Conservation (phyloP, 345 rosid species). For the Schrenkiella parvula region DNA sequence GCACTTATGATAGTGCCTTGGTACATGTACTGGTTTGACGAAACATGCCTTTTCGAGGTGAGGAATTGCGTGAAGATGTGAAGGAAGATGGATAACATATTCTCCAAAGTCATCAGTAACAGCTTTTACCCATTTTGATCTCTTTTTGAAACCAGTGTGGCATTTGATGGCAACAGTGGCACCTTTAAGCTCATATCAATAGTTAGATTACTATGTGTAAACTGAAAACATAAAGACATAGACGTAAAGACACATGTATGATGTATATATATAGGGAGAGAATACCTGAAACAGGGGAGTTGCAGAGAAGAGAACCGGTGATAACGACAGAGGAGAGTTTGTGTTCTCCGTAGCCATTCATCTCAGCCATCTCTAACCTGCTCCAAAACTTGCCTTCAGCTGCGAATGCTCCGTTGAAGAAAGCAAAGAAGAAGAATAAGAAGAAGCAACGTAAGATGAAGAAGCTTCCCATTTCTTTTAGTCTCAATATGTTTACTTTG, state of each 20-base stretch:
- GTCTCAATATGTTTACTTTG: slow-evolving; percentile 2
- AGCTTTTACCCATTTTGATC: slow-evolving; percentile 25
- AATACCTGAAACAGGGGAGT: slow-evolving; percentile 31
- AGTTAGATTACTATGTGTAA: background rate
- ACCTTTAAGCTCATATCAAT: slow-evolving; percentile 4
- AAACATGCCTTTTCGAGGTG: slow-evolving; percentile 29
- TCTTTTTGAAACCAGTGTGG: slow-evolving; percentile 9
- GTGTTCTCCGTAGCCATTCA: slow-evolving; percentile 36
- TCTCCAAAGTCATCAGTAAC: slow-evolving; percentile 34
- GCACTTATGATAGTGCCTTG: slow-evolving; percentile 5
- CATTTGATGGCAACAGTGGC: slow-evolving; percentile 31
- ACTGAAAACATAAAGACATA: background rate
- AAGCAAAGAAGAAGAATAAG: slow-evolving; percentile 13
- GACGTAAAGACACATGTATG: background rate
- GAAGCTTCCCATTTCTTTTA: slow-evolving; percentile 14
- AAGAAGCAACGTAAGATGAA: slow-evolving; percentile 19
- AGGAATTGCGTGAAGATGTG: slow-evolving; percentile 33
- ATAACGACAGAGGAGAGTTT: slow-evolving; percentile 35
- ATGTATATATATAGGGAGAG: background rate
- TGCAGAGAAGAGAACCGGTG: slow-evolving; percentile 30
- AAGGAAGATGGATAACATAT: slow-evolving; percentile 35
- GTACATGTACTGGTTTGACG: slow-evolving; percentile 28
- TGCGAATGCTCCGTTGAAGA: slow-evolving; percentile 34
- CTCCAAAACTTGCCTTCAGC: slow-evolving; percentile 27
- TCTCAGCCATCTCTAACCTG: slow-evolving; percentile 29